phyloP scores from a whole-genome alignment of 1,139 yeast genomes.

The Diutina scorzettiae region DNA sequence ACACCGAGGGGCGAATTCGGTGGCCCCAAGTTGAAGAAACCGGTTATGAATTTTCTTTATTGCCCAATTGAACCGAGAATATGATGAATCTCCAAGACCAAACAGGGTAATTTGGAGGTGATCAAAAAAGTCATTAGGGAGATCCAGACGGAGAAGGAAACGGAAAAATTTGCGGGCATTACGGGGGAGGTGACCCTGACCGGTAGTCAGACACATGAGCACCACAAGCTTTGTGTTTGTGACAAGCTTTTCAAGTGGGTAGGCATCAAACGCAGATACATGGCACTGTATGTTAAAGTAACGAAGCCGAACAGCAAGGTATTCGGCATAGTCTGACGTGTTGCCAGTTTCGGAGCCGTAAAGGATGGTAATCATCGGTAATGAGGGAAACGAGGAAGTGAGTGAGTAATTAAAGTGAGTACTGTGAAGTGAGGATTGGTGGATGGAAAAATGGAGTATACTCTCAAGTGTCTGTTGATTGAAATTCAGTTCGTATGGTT shows the following conservation, averaged over 20 bases:
- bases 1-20: slow-evolving; percentile 57
- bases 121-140: slow-evolving; percentile 52
- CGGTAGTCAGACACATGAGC: slow-evolving; percentile 79
- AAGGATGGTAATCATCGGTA: slow-evolving; percentile 37
- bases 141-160: slow-evolving; percentile 52
- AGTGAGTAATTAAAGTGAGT: too few relatives aligned
- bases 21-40: slow-evolving; percentile 69
- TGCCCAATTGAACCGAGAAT: slow-evolving; percentile 80
- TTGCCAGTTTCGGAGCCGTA: slow-evolving; percentile 95
- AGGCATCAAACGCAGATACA: slow-evolving; percentile 50
- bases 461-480: too few relatives aligned
- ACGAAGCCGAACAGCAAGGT: slow-evolving; percentile 44
- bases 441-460: too few relatives aligned
- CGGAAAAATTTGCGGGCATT: slow-evolving; percentile 67
- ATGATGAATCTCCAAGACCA: slow-evolving; percentile 94
- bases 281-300: slow-evolving; percentile 42
- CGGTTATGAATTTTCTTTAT: slow-evolving; percentile 71
- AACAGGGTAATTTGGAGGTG: slow-evolving; percentile 59
- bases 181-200: slow-evolving; percentile 89
- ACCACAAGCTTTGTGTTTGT: slow-evolving; percentile 41
- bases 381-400: too few relatives aligned
- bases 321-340: slow-evolving; percentile 73
- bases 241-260: slow-evolving; percentile 38
- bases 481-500: too few relatives aligned
- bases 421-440: too few relatives aligned